Percentiles rank a stretch among this genome's conserved stretches.
These are phyloP conservation scores for Papilionanthe hybrid DNA, from an alignment of 116 monocot genomes.

Conservation along the genomic window DNA sequence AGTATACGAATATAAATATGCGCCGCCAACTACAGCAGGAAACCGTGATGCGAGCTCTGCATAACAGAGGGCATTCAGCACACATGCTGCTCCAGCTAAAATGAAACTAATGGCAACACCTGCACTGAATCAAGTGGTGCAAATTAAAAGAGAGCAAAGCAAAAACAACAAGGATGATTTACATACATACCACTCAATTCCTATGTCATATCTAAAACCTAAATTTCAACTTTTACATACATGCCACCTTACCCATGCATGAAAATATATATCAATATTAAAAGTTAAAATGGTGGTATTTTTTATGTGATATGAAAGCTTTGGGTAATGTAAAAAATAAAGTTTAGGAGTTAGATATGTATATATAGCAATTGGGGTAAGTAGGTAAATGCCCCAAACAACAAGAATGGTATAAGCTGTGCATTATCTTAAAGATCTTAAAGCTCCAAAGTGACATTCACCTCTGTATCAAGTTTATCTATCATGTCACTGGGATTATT, in stretches of 20 bases:
- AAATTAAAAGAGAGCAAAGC: conserved; percentile 5
- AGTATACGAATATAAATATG: conserved; percentile 87
- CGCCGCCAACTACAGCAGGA: conserved; percentile 94
- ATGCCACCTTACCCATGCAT: too few relatives aligned
- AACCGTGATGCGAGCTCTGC: conserved; percentile 90
- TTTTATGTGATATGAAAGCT: too few relatives aligned
- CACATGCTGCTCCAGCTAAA: conserved; percentile 85
- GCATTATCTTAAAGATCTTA: neutral
- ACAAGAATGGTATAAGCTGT: neutral
- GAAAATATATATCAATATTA: too few relatives aligned
- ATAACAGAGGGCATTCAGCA: conserved; percentile 91
- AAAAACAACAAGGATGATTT: neutral
- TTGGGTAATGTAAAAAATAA: too few relatives aligned
- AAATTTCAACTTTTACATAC: too few relatives aligned
- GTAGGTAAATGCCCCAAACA: too few relatives aligned
- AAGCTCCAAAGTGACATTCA: conserved; percentile 1
- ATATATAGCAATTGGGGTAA: too few relatives aligned
- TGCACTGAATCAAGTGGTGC: conserved; percentile 21
- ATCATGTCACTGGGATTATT: neutral
- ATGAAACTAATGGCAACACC: conserved; percentile 91
- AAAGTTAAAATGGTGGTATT: too few relatives aligned
- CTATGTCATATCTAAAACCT: too few relatives aligned
- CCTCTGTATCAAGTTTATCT: neutral
- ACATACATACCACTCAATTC: too few relatives aligned
- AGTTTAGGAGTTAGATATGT: too few relatives aligned